Percentiles rank a stretch among this genome's conserved stretches.
These are phyloP conservation scores for Heterobasidion parviporum DNA, from an alignment of 1,284 basidiomycete genomes.

Conservation along the genomic window DNA sequence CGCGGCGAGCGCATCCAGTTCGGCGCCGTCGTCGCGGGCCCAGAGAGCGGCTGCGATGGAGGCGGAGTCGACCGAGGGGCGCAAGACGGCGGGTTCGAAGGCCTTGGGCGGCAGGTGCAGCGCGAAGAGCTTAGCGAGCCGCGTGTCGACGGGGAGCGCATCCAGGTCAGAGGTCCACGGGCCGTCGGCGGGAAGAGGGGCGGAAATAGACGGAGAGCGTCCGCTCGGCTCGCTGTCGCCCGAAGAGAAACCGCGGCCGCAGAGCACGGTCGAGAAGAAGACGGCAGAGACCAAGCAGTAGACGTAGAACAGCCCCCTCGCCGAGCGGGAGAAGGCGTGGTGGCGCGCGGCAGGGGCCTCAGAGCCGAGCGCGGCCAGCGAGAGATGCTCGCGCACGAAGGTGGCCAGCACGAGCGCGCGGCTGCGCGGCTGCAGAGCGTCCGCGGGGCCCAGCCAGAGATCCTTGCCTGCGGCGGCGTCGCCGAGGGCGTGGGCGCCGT, in stretches of 20 bases:
- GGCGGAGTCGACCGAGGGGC: conserved; percentile 8
- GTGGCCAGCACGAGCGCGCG: conserved; percentile 1
- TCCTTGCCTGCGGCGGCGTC: conserved; percentile 9
- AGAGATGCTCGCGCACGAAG: conserved; percentile 5
- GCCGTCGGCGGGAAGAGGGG: background rate
- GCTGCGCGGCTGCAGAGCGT: background rate
- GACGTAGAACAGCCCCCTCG: conserved; percentile 23
- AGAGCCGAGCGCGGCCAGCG: conserved; percentile 2
- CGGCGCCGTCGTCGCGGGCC: conserved; percentile 27
- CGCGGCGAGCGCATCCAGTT: conserved; percentile 21
- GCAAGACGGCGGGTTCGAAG: conserved; percentile 19
- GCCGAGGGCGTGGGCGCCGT: conserved; percentile 10
- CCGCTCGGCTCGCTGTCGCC: conserved; percentile 8
- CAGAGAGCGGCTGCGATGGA: conserved; percentile 45
- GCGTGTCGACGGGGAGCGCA: conserved; percentile 14
- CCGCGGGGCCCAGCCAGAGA: background rate
- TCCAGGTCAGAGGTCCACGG: conserved; percentile 11
- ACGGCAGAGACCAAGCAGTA: conserved; percentile 34
- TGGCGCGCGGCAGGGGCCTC: conserved; percentile 10
- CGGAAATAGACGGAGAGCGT: background rate
- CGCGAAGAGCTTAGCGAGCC: conserved; percentile 22
- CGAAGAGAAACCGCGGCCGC: background rate
- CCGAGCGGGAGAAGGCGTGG: conserved; percentile 10
- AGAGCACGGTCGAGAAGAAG: conserved; percentile 25
- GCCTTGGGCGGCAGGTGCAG: conserved; percentile 15